Conservation (phyloP, 192 early-diverging fungal genomes). For the Phlyctochytrium bullatum region DNA sequence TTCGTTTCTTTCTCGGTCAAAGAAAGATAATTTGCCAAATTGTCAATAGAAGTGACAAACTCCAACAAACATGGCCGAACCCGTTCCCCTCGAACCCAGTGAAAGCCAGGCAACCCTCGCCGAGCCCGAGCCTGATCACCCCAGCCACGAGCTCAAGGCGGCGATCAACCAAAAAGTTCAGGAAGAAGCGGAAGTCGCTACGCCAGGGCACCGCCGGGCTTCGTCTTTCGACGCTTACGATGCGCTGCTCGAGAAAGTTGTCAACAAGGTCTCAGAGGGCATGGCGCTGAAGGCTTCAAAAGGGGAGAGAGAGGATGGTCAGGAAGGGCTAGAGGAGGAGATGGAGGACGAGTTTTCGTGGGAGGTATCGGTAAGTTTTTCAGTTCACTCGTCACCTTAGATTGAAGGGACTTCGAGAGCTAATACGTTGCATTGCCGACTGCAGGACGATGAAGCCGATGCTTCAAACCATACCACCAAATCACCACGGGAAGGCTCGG, state of each 20-base stretch:
- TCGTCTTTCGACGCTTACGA: constrained; percentile 22
- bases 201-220: constrained; percentile 7
- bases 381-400: no score
- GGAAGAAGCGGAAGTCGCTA: not conserved
- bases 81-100: no score
- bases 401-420: no score
- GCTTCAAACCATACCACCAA: not conserved
- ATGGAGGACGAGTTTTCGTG: constrained; percentile 13
- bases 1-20: no score
- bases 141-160: no score
- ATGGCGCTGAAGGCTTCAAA: not conserved
- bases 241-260: constrained; percentile 12
- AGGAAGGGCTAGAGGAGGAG: not conserved
- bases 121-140: no score
- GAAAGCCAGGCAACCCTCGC: no score
- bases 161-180: not conserved
- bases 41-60: no score
- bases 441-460: not conserved
- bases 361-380: constrained; percentile 11
- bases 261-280: not conserved
- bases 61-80: no score
- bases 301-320: not conserved
- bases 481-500: not conserved
- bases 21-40: no score
- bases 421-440: not conserved